Conservation (phyloP, 192 early-diverging fungal genomes). For the Coemansia sp. region DNA sequence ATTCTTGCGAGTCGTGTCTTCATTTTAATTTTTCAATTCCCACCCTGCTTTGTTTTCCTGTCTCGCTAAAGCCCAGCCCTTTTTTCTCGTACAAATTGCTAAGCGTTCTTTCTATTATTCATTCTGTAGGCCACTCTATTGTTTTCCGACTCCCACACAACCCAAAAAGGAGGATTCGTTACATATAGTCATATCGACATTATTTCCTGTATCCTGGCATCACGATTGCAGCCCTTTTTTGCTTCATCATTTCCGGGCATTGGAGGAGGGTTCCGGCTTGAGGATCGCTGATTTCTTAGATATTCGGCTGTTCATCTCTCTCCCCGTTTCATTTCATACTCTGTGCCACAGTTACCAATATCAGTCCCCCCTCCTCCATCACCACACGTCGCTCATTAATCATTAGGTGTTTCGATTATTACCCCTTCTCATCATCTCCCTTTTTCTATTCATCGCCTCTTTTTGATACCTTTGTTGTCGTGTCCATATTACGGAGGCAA, state of each 20-base stretch:
- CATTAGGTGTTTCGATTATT: conserved; percentile 7
- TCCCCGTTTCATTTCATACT: background rate
- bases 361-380: conserved; percentile 2
- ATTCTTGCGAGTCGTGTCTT: background rate
- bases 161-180: background rate
- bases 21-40: conserved; percentile 11
- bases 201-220: background rate
- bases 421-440: background rate
- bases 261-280: background rate
- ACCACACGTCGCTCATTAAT: conserved; percentile 8
- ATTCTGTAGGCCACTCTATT: conserved; percentile 1
- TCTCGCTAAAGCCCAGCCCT: background rate
- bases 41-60: conserved; percentile 4
- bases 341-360: conserved; percentile 13
- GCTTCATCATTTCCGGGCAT: conserved; percentile 5
- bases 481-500: conserved; percentile 1
- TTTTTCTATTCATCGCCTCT: conserved; percentile 4
- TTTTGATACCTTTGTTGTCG: background rate
- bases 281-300: conserved; percentile 7
- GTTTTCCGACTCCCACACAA: conserved; percentile 3
- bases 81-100: background rate
- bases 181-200: conserved; percentile 11
- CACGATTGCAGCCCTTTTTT: background rate
- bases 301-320: conserved; percentile 6
- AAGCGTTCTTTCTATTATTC: conserved; percentile 2